Conservation (phyloP, 177 flowering plant genomes). For the Vitis hybrid region DNA sequence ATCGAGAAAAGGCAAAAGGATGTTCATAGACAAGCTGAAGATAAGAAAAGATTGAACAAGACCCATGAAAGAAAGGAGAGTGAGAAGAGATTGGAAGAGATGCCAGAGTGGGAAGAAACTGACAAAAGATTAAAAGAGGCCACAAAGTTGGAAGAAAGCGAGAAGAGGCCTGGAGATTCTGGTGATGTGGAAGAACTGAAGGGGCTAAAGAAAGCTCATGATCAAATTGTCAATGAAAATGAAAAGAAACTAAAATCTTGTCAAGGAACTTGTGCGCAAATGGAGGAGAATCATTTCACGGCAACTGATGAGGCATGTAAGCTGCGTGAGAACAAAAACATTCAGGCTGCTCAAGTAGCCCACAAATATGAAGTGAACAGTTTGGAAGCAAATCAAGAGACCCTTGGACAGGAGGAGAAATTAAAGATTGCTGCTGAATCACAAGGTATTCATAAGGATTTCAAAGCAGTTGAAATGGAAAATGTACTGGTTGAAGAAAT, state of each 20-base stretch:
- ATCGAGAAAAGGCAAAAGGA: constrained; percentile 19
- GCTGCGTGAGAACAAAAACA: constrained; percentile 1
- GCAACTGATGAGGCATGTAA: constrained; percentile 19
- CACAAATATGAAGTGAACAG: constrained; percentile 19
- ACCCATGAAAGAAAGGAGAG: constrained; percentile 17
- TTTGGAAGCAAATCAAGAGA: constrained; percentile 16
- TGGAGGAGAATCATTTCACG: constrained; percentile 14
- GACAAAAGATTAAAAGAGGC: constrained; percentile 8
- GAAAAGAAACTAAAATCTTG: constrained; percentile 9
- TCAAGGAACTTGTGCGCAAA: constrained; percentile 15
- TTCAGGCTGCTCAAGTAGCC: constrained; percentile 8
- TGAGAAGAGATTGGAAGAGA: constrained; percentile 15
- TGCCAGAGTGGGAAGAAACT: constrained; percentile 7
- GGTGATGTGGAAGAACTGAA: constrained; percentile 9
- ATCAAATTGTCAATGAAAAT: constrained; percentile 14
- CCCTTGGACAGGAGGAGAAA: constrained; percentile 13
- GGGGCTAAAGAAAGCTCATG: constrained; percentile 9
- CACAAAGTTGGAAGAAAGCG: constrained; percentile 6
- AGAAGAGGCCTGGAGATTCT: constrained; percentile 11
- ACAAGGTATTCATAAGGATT: constrained; percentile 3
- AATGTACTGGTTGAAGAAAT: constrained; percentile 14
- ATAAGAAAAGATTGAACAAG: constrained; percentile 15
- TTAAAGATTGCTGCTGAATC: constrained; percentile 4
- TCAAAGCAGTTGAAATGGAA: constrained; percentile 14
- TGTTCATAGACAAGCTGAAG: constrained; percentile 13